Evolutionary conservation across 495 filamentous ascomycete species (phyloP).

Genomic region (Schizothecium vesticola): DNA sequence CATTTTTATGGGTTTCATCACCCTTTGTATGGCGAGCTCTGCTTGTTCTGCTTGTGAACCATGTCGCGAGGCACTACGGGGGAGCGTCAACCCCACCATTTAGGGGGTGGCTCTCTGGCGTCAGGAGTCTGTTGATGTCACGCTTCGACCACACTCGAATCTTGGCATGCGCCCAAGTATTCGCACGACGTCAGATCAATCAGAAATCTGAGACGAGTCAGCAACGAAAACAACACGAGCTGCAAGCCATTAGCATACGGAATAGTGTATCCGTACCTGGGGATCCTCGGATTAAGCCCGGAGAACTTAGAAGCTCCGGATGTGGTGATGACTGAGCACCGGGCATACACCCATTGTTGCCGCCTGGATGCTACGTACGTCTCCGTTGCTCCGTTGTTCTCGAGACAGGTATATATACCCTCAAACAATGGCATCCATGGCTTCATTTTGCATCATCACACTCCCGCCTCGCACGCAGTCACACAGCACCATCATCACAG

Average conservation of each 20-base stretch:
- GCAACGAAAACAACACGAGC: not conserved
- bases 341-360: not conserved
- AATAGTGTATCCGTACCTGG: not conserved
- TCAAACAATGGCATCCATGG: not conserved
- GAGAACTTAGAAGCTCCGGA: not conserved
- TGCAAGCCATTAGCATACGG: not conserved
- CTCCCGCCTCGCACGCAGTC: not conserved
- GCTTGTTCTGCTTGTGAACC: not conserved
- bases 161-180: not conserved
- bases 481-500: no score
- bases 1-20: no score
- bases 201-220: not conserved
- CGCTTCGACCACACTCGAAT: no score
- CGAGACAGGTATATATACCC: not conserved
- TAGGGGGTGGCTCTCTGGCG: not conserved
- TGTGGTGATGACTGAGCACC: not conserved
- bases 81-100: not conserved
- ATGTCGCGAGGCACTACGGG: no score
- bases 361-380: not conserved
- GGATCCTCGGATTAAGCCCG: not conserved
- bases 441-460: not conserved
- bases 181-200: not conserved
- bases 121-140: not conserved
- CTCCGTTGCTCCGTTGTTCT: not conserved
- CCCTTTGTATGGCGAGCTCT: no score